Percentiles rank a stretch among this genome's conserved stretches.
phyloP scores from a whole-genome alignment of 495 filamentous ascomycete species.

The Aspergillus nanangensis region DNA sequence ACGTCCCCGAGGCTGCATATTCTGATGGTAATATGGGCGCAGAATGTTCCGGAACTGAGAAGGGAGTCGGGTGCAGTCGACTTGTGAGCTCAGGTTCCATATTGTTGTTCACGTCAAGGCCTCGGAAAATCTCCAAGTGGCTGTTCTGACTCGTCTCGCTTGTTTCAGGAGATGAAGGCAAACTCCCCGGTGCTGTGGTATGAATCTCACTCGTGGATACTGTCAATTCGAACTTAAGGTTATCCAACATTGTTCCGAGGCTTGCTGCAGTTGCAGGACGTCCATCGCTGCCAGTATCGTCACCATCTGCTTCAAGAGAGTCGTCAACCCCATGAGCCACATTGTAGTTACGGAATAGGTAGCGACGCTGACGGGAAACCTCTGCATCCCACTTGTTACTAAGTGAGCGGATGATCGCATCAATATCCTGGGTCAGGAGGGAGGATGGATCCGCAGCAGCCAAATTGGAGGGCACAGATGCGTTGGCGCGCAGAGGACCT shows the following conservation, averaged over 20 bases:
- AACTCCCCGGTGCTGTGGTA: constrained; percentile 8
- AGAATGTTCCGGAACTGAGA: constrained; percentile 9
- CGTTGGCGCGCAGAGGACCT: constrained; percentile 12
- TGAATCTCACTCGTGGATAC: constrained; percentile 31
- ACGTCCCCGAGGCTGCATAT: constrained; percentile 14
- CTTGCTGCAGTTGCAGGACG: constrained; percentile 36
- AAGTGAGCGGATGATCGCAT: constrained; percentile 50
- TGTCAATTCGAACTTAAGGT: constrained; percentile 36
- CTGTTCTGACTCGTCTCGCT: constrained; percentile 1
- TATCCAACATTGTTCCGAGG: constrained; percentile 36
- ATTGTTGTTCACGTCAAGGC: constrained; percentile 14
- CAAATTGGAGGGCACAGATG: constrained; percentile 14
- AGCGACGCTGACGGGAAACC: constrained; percentile 49
- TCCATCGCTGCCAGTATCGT: constrained; percentile 33
- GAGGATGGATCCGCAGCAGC: constrained; percentile 21
- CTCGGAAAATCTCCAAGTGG: constrained; percentile 17
- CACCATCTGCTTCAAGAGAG: constrained; percentile 4
- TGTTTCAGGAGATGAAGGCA: constrained; percentile 2
- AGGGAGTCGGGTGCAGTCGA: constrained; percentile 22
- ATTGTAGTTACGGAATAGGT: constrained; percentile 59
- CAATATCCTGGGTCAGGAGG: constrained; percentile 46
- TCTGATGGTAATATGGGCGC: constrained; percentile 22
- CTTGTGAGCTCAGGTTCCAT: constrained; percentile 13
- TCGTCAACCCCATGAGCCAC: constrained; percentile 42
- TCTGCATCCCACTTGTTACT: constrained; percentile 61